Percentiles rank a stretch among this genome's conserved stretches.
These are phyloP conservation scores for Aureobasidium pullulans DNA, from an alignment of 2,329 filamentous ascomycete genomes.

Conservation along the genomic window DNA sequence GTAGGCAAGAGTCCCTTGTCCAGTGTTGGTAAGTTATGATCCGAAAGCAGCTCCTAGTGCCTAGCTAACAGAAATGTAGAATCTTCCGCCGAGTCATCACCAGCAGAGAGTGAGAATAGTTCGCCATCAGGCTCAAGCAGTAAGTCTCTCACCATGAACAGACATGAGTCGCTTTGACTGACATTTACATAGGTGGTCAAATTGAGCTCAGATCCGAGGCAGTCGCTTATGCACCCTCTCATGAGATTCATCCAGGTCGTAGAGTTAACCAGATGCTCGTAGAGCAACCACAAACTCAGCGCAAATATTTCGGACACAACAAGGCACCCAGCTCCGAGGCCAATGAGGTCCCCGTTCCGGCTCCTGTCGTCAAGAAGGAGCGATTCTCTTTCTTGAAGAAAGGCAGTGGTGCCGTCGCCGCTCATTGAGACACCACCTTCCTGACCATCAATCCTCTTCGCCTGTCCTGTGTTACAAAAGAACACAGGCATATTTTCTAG, in stretches of 20 bases:
- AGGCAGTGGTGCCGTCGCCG: conserved; percentile 14
- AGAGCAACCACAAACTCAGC: background rate
- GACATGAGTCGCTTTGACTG: background rate
- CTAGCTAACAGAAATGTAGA: background rate
- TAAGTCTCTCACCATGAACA: background rate
- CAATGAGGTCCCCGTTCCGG: conserved; percentile 1
- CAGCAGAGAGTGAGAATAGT: conserved; percentile 14
- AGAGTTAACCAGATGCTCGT: conserved; percentile 3
- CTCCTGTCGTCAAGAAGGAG: conserved; percentile 13
- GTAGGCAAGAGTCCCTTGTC: conserved; percentile 14
- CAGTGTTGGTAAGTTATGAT: conserved; percentile 11
- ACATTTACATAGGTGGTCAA: background rate
- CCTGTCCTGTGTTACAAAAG: background rate
- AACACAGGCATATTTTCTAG: background rate
- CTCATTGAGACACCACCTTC: conserved; percentile 11
- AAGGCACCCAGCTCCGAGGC: conserved; percentile 2
- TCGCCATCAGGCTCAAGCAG: conserved; percentile 11
- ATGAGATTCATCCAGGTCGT: conserved; percentile 4
- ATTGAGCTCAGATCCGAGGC: conserved; percentile 10
- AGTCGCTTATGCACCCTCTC: background rate
- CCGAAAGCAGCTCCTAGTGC: background rate
- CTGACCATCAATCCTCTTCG: background rate
- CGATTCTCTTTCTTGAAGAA: conserved; percentile 16
- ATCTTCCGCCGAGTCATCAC: conserved; percentile 10
- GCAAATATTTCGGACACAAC: conserved; percentile 14